phyloP scores from a whole-genome alignment of 2,329 filamentous ascomycete species.

The Trichophyton mentagrophytes region DNA sequence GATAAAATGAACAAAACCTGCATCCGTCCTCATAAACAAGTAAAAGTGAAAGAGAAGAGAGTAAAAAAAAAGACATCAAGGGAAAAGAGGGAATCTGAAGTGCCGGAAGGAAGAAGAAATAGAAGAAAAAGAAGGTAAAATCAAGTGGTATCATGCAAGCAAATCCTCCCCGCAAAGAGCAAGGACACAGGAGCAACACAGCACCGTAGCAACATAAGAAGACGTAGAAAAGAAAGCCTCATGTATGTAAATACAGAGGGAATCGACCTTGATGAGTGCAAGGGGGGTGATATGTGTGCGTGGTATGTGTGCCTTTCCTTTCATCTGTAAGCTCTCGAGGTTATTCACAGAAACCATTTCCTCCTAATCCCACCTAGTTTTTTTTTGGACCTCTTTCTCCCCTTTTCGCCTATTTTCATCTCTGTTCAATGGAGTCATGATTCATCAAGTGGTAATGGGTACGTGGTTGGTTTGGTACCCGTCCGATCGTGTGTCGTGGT shows the following conservation, averaged over 20 bases:
- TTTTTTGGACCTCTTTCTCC: background rate
- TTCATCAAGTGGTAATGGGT: conserved; percentile 1
- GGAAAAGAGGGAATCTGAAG: conserved; percentile 5
- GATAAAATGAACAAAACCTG: conserved; percentile 13
- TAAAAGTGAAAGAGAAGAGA: conserved; percentile 12
- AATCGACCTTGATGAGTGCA: background rate
- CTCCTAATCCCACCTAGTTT: background rate
- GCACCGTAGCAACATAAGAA: background rate
- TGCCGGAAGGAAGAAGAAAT: background rate
- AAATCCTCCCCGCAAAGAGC: background rate
- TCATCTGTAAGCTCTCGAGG: background rate
- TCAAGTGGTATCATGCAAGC: conserved; percentile 4
- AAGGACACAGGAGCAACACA: background rate
- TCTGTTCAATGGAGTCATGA: conserved; percentile 2
- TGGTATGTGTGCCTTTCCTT: background rate
- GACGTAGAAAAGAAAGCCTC: background rate
- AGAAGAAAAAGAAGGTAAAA: conserved; percentile 1
- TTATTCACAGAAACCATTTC: conserved; percentile 3
- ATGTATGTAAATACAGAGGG: background rate
- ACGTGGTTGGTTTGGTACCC: background rate
- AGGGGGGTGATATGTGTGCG: background rate
- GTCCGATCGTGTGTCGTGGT: background rate
- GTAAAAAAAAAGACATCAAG: conserved; percentile 14
- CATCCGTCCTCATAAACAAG: conserved; percentile 1
- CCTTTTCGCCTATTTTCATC: background rate